phyloP scores from a whole-genome alignment of 2,329 filamentous ascomycete species.

The Fusarium succisae region DNA sequence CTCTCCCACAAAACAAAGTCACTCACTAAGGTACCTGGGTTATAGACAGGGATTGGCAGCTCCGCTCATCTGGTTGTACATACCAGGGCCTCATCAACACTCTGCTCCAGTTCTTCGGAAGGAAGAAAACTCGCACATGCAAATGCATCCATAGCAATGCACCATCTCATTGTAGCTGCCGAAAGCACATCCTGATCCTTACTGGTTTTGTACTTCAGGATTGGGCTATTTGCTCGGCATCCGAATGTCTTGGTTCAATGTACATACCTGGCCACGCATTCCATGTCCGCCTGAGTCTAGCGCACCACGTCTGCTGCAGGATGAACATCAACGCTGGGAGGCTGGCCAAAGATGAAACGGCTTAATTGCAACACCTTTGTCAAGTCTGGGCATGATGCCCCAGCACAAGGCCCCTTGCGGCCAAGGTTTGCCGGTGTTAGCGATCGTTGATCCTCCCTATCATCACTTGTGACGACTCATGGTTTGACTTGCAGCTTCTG shows the following conservation, averaged over 20 bases:
- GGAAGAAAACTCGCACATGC: background rate
- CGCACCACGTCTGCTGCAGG: constrained; percentile 13
- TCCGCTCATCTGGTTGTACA: background rate
- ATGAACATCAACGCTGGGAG: constrained; percentile 8
- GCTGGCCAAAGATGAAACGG: constrained; percentile 12
- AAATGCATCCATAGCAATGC: background rate
- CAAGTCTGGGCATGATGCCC: constrained; percentile 1
- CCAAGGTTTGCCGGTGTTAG: background rate
- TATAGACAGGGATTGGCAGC: constrained; percentile 4
- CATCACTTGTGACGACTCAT: background rate
- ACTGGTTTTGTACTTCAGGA: background rate
- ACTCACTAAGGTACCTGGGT: background rate
- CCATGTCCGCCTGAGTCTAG: constrained; percentile 5
- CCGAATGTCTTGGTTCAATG: background rate
- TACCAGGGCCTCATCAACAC: constrained; percentile 9
- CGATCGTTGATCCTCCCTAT: background rate
- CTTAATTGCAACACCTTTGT: background rate
- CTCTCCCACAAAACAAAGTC: background rate
- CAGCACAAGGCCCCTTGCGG: background rate
- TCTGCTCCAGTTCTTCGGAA: background rate
- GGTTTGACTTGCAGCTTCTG: background rate
- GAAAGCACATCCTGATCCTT: background rate
- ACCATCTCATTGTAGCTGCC: background rate
- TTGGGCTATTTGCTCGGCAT: background rate
- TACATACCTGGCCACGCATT: constrained; percentile 1